Percentiles rank a stretch among this genome's conserved stretches.
Evolutionary conservation across 192 early-diverging fungal genomes (phyloP).

Genomic region (Entomortierella parvispora): DNA sequence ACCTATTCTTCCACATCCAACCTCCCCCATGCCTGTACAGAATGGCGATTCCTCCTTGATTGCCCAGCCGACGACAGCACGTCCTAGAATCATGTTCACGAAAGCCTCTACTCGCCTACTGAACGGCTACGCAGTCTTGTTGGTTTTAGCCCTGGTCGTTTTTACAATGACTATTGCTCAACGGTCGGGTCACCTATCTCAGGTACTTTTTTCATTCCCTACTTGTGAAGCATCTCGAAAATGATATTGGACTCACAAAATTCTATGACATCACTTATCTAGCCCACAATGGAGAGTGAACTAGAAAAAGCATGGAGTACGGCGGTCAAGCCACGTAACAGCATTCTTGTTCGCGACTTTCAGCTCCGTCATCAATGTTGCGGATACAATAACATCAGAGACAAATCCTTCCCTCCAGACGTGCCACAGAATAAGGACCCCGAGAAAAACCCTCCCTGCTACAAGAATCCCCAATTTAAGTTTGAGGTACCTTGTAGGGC

Average conservation of each 20-base stretch:
- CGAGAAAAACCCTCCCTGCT: background rate
- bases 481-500: constrained; percentile 22
- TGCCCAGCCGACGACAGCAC: constrained; percentile 1
- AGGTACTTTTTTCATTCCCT: background rate
- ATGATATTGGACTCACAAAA: background rate
- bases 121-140: constrained; percentile 17
- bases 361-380: constrained; percentile 29
- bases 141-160: background rate
- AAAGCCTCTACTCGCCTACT: constrained; percentile 21
- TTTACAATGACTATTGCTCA: constrained; percentile 5
- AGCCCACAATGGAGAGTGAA: constrained; percentile 4
- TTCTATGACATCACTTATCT: too few species aligned
- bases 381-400: constrained; percentile 7
- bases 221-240: background rate
- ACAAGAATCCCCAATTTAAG: background rate
- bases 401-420: constrained; percentile 5
- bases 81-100: constrained; percentile 32
- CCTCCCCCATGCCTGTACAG: constrained; percentile 2
- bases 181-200: constrained; percentile 19
- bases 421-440: background rate
- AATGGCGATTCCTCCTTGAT: too few species aligned
- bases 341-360: constrained; percentile 19
- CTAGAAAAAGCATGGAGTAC: constrained; percentile 16
- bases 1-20: background rate
- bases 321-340: background rate